Base-by-base conservation (phyloP, 352 stramenopile genomes). In the Phytophthora tentaculata region DNA sequence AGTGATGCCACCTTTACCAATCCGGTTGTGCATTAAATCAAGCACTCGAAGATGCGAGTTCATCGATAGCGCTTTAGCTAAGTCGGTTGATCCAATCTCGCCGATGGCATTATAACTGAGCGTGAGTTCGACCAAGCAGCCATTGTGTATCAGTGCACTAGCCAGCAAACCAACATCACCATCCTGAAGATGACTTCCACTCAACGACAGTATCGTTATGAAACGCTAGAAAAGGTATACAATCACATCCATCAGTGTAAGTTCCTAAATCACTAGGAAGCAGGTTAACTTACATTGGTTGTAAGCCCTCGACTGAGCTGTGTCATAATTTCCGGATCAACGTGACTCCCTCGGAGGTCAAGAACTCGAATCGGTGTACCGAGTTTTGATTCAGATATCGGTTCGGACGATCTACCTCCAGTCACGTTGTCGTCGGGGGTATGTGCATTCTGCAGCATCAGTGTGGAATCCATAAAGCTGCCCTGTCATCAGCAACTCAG, bases 91-190 rank as follows among this genome's bases (percentile, higher is more conserved):
- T 1, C 86, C 86, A 20, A 80, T 55, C 16, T 75, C 75, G 0
- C 67, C 63, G 43, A 94, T 85, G 57, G 62, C 69, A 62, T 94
- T 94, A 74, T 94, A 94, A 61, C 82, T 91, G 17, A 94, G 67
- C 23, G 82, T 77, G 44, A 94, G 79, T 43, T 87, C 72, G 32
- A 65, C 55, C 6, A 90, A 67, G 44, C 78, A 81, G 0, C 48
- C 61, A 51, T 91, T 91, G 56, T 85, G 71, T 8, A 76, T 56
- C n/a, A 94, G 58, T 41, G 79, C 84, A 19, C 77, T 77, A 28
- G 83, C 69, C 14, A 94, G 62, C 0, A 91, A 50, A 23, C 48
- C 73, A 37, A 89, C 77, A 10, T 85, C 74, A 16, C 64, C 74
- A 55, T 94, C 86, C 16, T 76, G 64, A 1, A 94, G 66, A 20